A percentile compares a stretch with the other conserved stretches of the same genome.
phyloP scores from a whole-genome alignment of 768 basidiomycete species.

The Phaeotremella fagi region DNA sequence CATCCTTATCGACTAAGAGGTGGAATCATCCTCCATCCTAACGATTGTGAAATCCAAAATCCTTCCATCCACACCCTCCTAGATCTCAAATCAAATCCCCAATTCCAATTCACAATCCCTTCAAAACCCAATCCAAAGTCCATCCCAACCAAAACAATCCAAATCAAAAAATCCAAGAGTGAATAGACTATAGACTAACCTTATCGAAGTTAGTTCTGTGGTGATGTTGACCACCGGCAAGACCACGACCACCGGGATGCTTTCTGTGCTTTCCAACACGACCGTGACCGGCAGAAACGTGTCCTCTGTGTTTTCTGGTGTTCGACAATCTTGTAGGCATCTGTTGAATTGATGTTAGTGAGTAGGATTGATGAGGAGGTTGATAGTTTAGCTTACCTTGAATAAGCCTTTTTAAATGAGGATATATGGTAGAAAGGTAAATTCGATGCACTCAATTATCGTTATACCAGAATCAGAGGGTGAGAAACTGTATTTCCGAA shows the following conservation, averaged over 20 bases:
- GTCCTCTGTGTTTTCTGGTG: conserved; percentile 98
- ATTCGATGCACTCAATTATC: not conserved
- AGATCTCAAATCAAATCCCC: not conserved
- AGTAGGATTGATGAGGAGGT: not conserved
- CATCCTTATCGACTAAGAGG: no score
- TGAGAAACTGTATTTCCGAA: not conserved
- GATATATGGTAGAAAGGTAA: conserved; percentile 3
- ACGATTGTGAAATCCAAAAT: no score
- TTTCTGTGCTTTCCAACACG: conserved; percentile 99
- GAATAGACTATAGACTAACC: conserved; percentile 33
- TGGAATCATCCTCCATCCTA: no score
- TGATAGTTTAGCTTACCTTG: no score
- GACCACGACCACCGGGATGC: conserved; percentile 99
- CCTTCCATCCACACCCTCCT: not conserved
- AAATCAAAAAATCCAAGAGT: no score
- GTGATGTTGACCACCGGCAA: conserved; percentile 96
- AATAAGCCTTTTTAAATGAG: conserved; percentile 22
- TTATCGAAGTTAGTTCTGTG: conserved; percentile 99
- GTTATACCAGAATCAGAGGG: not conserved
- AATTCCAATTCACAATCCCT: not conserved
- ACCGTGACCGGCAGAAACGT: conserved; percentile 99
- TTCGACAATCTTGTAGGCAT: conserved; percentile 97
- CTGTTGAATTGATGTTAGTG: conserved; percentile 18
- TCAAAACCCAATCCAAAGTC: not conserved
- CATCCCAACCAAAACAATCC: not conserved